Conservation (phyloP, 2,329 filamentous ascomycete genomes). For the Helotiales sp. region DNA sequence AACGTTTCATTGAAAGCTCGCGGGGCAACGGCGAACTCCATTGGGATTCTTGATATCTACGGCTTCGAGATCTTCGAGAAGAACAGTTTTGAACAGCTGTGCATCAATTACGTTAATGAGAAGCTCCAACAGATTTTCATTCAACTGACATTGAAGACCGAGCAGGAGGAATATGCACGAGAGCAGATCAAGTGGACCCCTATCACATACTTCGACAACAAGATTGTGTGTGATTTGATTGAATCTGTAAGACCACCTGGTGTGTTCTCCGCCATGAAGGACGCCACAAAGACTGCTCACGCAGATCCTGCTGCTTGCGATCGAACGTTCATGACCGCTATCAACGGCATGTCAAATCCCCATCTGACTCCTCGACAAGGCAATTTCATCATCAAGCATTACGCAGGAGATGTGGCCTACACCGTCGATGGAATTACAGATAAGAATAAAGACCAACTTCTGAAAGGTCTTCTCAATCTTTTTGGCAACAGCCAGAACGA, state of each 20-base stretch:
- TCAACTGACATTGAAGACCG: slow-evolving; percentile 91
- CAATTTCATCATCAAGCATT: slow-evolving; percentile 98
- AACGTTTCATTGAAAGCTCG: slow-evolving; percentile 86
- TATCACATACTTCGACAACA: slow-evolving; percentile 99
- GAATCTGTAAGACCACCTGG: slow-evolving; percentile 89
- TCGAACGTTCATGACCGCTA: slow-evolving; percentile 90
- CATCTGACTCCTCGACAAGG: slow-evolving; percentile 93
- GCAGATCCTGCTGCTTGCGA: slow-evolving; percentile 94
- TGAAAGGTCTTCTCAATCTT: slow-evolving; percentile 91
- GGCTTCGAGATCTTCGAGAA: slow-evolving; percentile 99
- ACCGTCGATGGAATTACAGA: slow-evolving; percentile 96
- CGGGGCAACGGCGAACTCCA: slow-evolving; percentile 77
- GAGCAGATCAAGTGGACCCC: slow-evolving; percentile 99
- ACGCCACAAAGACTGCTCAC: slow-evolving; percentile 97
- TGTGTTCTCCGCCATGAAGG: slow-evolving; percentile 94
- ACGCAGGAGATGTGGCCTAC: slow-evolving; percentile 95
- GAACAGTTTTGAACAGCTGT: slow-evolving; percentile 98
- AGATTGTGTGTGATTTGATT: slow-evolving; percentile 96
- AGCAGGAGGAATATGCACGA: slow-evolving; percentile 95
- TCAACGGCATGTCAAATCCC: slow-evolving; percentile 88
- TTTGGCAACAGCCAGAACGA: slow-evolving; percentile 82
- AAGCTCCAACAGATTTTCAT: slow-evolving; percentile 99
- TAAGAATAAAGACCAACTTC: slow-evolving; percentile 97
- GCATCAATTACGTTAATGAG: slow-evolving; percentile 99
- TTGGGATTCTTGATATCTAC: slow-evolving; percentile 98